These are phyloP conservation scores for Rhododendron kiyosumense DNA, from an alignment of 148 eudicot genomes.

Conservation along the genomic window DNA sequence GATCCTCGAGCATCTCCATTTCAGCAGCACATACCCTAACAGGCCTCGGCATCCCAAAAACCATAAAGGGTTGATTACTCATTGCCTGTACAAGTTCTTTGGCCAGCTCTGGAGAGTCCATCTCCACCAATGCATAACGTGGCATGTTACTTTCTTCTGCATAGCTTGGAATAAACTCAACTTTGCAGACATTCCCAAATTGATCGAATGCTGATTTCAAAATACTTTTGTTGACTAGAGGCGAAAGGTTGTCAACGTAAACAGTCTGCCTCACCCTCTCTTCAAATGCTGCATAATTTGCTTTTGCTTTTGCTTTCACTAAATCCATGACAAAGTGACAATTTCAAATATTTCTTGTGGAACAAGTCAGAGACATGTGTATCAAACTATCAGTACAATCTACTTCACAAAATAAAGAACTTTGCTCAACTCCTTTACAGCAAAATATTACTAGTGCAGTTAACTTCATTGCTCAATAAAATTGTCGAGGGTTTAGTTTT, in stretches of 20 bases:
- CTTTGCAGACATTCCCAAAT: constrained; percentile 42
- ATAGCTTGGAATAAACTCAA: constrained; percentile 54
- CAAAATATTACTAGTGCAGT: background rate
- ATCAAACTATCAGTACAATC: background rate
- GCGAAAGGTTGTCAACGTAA: constrained; percentile 72
- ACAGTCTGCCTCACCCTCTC: constrained; percentile 62
- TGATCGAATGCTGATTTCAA: constrained; percentile 60
- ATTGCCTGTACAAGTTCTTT: constrained; percentile 26
- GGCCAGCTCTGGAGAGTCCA: constrained; percentile 48
- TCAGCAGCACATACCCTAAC: constrained; percentile 54
- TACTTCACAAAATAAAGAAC: background rate
- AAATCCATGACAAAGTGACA: constrained; percentile 35
- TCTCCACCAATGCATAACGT: constrained; percentile 63
- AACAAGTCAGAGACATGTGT: background rate
- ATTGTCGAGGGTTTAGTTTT: background rate
- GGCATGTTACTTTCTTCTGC: constrained; percentile 26
- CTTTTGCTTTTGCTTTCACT: constrained; percentile 35
- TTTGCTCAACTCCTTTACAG: background rate
- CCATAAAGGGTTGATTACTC: constrained; percentile 53
- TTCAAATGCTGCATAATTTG: constrained; percentile 54
- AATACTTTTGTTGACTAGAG: constrained; percentile 46
- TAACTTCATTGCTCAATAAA: background rate
- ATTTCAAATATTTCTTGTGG: background rate
- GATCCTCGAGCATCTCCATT: constrained; percentile 65
- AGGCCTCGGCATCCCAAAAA: constrained; percentile 90